A percentile compares a stretch with the other conserved stretches of the same genome.
Evolutionary conservation across 2,329 filamentous ascomycete species (phyloP).

Genomic region (Falciphora oryzae): DNA sequence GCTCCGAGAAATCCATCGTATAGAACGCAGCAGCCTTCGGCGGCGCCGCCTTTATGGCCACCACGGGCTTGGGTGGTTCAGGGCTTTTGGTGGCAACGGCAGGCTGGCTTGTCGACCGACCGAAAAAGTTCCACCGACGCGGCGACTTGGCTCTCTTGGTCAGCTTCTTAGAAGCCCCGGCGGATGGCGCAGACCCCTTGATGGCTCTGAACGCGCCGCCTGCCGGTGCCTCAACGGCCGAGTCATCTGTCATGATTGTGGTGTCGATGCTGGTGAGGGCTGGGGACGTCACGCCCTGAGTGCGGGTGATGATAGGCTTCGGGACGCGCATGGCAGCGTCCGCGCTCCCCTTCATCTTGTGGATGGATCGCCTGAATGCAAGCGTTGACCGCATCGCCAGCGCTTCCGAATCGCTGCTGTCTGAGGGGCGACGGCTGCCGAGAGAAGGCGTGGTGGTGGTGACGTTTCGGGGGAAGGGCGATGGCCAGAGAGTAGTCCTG

Average conservation of each 20-base stretch:
- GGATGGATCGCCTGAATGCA: slow-evolving; percentile 49
- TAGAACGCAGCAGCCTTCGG: slow-evolving; percentile 54
- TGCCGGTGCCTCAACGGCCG: slow-evolving; percentile 29
- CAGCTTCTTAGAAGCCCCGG: slow-evolving; percentile 43
- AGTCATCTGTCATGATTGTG: slow-evolving; percentile 52
- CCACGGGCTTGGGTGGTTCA: slow-evolving; percentile 31
- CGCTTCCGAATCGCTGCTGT: slow-evolving; percentile 51
- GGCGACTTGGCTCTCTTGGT: slow-evolving; percentile 50
- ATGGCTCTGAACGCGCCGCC: slow-evolving; percentile 13
- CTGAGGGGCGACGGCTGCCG: slow-evolving; percentile 40
- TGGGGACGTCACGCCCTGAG: slow-evolving; percentile 33
- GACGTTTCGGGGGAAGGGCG: slow-evolving; percentile 39
- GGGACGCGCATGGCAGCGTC: slow-evolving; percentile 43
- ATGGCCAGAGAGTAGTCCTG: slow-evolving; percentile 47
- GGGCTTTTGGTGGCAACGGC: slow-evolving; percentile 29
- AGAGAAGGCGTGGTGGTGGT: slow-evolving; percentile 18
- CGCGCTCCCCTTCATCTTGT: slow-evolving; percentile 25
- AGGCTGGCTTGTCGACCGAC: slow-evolving; percentile 44
- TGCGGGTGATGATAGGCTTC: slow-evolving; percentile 44
- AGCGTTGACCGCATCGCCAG: slow-evolving; percentile 43
- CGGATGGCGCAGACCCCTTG: slow-evolving; percentile 19
- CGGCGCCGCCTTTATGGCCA: slow-evolving; percentile 41
- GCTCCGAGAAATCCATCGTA: slow-evolving; percentile 54
- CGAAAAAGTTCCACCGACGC: slow-evolving; percentile 59
- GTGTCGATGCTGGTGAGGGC: slow-evolving; percentile 53